These are phyloP conservation scores for Volvox reticuliferus DNA, from an alignment of 139 green algal species.

Conservation along the genomic window DNA sequence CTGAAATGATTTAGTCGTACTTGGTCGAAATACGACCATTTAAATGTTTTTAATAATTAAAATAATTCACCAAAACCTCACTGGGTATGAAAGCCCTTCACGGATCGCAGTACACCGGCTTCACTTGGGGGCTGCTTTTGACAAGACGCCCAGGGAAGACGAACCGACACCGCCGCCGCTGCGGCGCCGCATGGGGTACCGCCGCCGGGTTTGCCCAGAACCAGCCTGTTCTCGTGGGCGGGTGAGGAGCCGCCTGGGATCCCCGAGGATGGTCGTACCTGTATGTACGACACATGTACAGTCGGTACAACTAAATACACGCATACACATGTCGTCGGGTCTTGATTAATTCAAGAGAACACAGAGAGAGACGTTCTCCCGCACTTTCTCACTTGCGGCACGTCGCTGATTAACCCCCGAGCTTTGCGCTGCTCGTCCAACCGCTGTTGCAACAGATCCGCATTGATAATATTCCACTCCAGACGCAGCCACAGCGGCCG, in stretches of 20 bases:
- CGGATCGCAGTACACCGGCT: conserved; percentile 54
- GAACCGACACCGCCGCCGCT: conserved; percentile 45
- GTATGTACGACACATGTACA: too few relatives aligned
- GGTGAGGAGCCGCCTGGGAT: neutral
- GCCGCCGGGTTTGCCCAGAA: neutral
- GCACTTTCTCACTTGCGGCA: conserved; percentile 43
- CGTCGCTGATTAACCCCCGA: conserved; percentile 58
- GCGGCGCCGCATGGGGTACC: neutral
- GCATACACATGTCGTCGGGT: too few relatives aligned
- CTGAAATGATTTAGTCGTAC: too few relatives aligned
- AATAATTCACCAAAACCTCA: too few relatives aligned
- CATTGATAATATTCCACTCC: conserved; percentile 82
- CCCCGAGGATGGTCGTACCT: neutral
- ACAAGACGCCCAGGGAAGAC: conserved; percentile 72
- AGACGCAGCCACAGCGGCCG: conserved; percentile 80
- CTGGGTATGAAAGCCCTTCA: conserved; percentile 58
- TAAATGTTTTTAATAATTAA: too few relatives aligned
- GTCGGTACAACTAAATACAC: too few relatives aligned
- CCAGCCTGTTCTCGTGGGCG: conserved; percentile 58
- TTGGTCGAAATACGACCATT: too few relatives aligned
- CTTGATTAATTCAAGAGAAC: too few relatives aligned
- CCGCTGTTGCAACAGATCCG: conserved; percentile 50
- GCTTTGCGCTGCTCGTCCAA: conserved; percentile 47
- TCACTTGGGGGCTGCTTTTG: conserved; percentile 65
- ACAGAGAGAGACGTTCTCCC: too few relatives aligned